Evolutionary conservation across 1,139 yeast genomes (phyloP), one percentile per base, ranked within the genome.

Genomic region (Yamadazyma siamensis): DNA sequence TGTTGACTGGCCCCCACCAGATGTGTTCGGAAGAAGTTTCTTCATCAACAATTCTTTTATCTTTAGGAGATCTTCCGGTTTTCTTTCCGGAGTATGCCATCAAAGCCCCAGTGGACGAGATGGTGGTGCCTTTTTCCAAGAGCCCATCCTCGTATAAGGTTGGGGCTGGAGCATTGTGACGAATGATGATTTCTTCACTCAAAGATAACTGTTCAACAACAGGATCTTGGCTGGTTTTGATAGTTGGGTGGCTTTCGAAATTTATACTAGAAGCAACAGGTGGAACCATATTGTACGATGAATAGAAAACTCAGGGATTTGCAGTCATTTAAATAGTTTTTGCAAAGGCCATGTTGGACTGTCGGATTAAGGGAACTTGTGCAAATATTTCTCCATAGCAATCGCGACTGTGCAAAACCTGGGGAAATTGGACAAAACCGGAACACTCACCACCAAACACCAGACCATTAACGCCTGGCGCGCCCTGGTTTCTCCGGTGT

Each of bases 1-100:
- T 87, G 72, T 91, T 91, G 50, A 91, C 98, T 7, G 97, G 97
- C 18, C 98, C 98, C 98, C 98, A 91, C 97, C 98, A 91, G 50
- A 91, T 79, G 56, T 89, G 71, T 41, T 85, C 77, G 36, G 75
- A 63, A 24, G 96, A 88, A 33, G 94, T 72, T 48, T 77, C 83
- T 69, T 91, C 97, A 50, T 89, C 96, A 44, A 91, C 97, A 62
- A 91, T 86, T 70, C 98, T 87, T 65, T 91, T 91, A 67, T 91
- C 98, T 71, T 83, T 85, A 59, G 98, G 98, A 26, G 97, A 91
- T 66, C 98, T 84, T 51, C 98, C 98, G 36, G 97, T 91, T 71
- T 91, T 91, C 50, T 77, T 72, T 56, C 98, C 98, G 18, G 96
- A 87, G 66, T 80, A 88, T 35, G 98, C 97, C 66, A 91, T 83